phyloP scores from a whole-genome alignment of 352 stramenopile genomes.

The Pythium plurisporium region DNA sequence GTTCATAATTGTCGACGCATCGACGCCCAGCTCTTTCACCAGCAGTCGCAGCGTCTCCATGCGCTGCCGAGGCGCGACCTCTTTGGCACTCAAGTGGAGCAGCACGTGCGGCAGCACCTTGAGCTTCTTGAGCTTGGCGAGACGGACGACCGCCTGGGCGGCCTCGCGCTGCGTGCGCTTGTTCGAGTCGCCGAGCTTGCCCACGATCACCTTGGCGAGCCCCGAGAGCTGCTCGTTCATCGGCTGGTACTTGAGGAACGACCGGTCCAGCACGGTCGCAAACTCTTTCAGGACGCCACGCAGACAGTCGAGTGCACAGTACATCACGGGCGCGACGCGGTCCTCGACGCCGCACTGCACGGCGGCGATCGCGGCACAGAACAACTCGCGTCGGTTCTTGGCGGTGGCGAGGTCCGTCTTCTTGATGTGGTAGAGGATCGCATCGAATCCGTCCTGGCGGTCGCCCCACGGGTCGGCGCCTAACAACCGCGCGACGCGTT shows the following conservation, averaged over 20 bases:
- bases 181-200: conserved; percentile 75
- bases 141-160: conserved; percentile 50
- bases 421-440: conserved; percentile 60
- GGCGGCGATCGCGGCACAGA: conserved; percentile 62
- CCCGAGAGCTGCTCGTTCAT: conserved; percentile 55
- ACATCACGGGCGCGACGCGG: conserved; percentile 76
- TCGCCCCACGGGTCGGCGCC: conserved; percentile 75
- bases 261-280: conserved; percentile 38
- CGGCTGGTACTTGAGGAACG: conserved; percentile 35
- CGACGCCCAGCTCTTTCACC: conserved; percentile 48
- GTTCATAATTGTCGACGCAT: conserved; percentile 32
- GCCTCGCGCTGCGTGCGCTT: conserved; percentile 75
- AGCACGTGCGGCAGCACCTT: conserved; percentile 50
- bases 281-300: conserved; percentile 63
- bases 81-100: conserved; percentile 55
- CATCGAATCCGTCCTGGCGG: conserved; percentile 74
- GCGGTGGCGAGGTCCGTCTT: conserved; percentile 45
- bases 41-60: conserved; percentile 56
- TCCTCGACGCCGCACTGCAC: conserved; percentile 73
- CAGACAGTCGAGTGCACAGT: conserved; percentile 75
- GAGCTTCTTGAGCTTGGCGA: conserved; percentile 61
- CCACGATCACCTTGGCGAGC: conserved; percentile 43
- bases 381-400: conserved; percentile 41
- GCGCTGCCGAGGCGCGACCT: conserved; percentile 46
- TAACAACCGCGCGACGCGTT: conserved; percentile 60